phyloP scores from a whole-genome alignment of 257 asterid genomes.

The Gentiana dahurica region DNA sequence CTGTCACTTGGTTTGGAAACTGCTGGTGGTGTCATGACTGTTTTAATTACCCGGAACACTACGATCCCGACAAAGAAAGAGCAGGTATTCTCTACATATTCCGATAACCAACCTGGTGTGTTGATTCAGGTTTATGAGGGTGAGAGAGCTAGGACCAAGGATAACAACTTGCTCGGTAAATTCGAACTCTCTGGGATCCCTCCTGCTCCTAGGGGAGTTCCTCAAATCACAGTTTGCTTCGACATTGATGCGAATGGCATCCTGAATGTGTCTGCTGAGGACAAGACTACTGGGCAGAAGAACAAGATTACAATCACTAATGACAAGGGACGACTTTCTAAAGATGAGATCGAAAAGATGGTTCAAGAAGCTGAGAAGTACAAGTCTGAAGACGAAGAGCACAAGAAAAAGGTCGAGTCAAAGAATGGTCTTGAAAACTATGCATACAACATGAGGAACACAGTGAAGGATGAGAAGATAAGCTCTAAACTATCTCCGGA shows the following conservation, averaged over 20 bases:
- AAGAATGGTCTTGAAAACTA: constrained; percentile 22
- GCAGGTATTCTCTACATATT: constrained; percentile 28
- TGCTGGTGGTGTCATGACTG: constrained; percentile 28
- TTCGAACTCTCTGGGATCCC: constrained; percentile 21
- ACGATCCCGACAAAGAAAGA: constrained; percentile 24
- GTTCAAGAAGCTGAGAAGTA: constrained; percentile 45
- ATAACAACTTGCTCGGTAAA: constrained; percentile 22
- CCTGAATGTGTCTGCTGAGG: constrained; percentile 13
- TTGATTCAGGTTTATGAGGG: constrained; percentile 24
- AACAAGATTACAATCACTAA: constrained; percentile 16
- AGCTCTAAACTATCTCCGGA: constrained; percentile 23
- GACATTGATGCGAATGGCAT: constrained; percentile 31
- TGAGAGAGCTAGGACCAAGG: constrained; percentile 18
- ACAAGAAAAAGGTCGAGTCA: constrained; percentile 41
- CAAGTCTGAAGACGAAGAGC: constrained; percentile 41
- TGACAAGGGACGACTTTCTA: constrained; percentile 13
- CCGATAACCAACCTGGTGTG: constrained; percentile 22
- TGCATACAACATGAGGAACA: constrained; percentile 24
- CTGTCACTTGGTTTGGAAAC: constrained; percentile 28
- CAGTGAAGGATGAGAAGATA: constrained; percentile 35
- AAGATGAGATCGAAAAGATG: constrained; percentile 17
- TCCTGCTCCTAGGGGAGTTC: constrained; percentile 27
- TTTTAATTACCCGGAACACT: constrained; percentile 24
- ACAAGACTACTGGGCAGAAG: constrained; percentile 14
- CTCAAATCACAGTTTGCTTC: too few species aligned